Percentiles rank a stretch among this genome's conserved stretches.
Conservation (phyloP, 2,329 filamentous ascomycete genomes). For the Akanthomyces lecanii region DNA sequence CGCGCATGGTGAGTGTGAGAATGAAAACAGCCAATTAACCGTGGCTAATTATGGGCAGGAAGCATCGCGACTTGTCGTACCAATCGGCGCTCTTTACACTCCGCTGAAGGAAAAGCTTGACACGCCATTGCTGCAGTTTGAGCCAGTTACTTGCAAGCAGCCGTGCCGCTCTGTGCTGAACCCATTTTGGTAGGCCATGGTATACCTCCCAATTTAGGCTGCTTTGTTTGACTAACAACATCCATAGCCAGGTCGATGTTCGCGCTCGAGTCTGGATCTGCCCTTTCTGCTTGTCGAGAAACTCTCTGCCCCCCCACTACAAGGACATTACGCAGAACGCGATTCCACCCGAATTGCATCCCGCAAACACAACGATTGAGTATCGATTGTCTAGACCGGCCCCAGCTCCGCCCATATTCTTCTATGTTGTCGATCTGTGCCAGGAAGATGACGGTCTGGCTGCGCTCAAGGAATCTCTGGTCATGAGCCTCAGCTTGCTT, state of each 20-base stretch:
- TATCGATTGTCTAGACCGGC: constrained; percentile 76
- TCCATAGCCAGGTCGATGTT: constrained; percentile 70
- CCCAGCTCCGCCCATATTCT: constrained; percentile 80
- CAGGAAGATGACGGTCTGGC: constrained; percentile 83
- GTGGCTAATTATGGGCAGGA: constrained; percentile 51
- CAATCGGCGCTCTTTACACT: constrained; percentile 93
- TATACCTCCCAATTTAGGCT: not conserved
- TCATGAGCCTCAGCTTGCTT: constrained; percentile 78
- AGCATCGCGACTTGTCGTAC: constrained; percentile 89
- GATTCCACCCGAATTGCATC: constrained; percentile 79
- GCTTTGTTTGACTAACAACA: not conserved
- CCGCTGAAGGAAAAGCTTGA: constrained; percentile 92
- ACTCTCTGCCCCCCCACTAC: constrained; percentile 79
- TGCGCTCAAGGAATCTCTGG: constrained; percentile 78
- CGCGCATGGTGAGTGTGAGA: constrained; percentile 71
- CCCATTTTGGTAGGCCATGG: constrained; percentile 74
- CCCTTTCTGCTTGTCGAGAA: constrained; percentile 80
- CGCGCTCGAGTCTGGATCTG: constrained; percentile 84
- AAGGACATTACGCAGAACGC: constrained; percentile 83
- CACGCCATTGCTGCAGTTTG: constrained; percentile 85
- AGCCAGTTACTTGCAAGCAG: constrained; percentile 93
- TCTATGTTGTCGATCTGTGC: constrained; percentile 84
- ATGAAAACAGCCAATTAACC: not conserved
- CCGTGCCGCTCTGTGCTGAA: constrained; percentile 95
- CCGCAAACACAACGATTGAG: constrained; percentile 82